phyloP scores from a whole-genome alignment of 768 basidiomycete genomes.

The Galerina marginata region DNA sequence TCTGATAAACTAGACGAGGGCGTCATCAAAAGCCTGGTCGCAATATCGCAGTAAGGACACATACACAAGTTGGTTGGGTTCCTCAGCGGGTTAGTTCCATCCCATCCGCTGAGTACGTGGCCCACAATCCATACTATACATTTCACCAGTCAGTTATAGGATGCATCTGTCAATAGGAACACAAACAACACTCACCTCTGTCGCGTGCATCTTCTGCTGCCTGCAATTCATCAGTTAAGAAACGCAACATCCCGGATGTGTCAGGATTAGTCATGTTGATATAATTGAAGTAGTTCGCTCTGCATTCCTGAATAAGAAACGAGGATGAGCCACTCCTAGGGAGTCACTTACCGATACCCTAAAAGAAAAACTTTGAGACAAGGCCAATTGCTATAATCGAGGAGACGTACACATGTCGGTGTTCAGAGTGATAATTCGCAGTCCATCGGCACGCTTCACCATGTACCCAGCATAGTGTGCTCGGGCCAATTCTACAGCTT shows the following conservation, averaged over 20 bases:
- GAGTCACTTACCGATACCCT: conserved; percentile 43
- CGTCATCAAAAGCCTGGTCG: not conserved
- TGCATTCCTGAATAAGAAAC: conserved; percentile 23
- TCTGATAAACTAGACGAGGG: conserved; percentile 39
- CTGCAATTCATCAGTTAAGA: conserved; percentile 79
- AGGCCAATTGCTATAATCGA: not conserved
- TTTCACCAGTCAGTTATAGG: conserved; percentile 36
- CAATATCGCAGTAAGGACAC: conserved; percentile 27
- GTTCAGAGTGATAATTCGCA: conserved; percentile 76
- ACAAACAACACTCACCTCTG: conserved; percentile 49
- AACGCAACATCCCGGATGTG: conserved; percentile 76
- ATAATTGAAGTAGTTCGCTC: conserved; percentile 77
- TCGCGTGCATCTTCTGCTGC: conserved; percentile 79
- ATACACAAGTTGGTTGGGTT: conserved; percentile 75
- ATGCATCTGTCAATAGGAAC: conserved; percentile 10
- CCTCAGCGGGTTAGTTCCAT: conserved; percentile 65
- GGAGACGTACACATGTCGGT: conserved; percentile 70
- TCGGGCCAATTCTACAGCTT: conserved; percentile 59
- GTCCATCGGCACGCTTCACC: conserved; percentile 67
- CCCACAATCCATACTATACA: conserved; percentile 51
- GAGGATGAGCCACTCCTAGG: not conserved
- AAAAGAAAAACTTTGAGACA: conserved; percentile 1
- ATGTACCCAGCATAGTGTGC: conserved; percentile 78
- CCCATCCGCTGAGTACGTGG: conserved; percentile 64
- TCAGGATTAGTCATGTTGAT: conserved; percentile 76